Evolutionary conservation across 768 basidiomycete species (phyloP).

Genomic region (Mycena vulgaris): DNA sequence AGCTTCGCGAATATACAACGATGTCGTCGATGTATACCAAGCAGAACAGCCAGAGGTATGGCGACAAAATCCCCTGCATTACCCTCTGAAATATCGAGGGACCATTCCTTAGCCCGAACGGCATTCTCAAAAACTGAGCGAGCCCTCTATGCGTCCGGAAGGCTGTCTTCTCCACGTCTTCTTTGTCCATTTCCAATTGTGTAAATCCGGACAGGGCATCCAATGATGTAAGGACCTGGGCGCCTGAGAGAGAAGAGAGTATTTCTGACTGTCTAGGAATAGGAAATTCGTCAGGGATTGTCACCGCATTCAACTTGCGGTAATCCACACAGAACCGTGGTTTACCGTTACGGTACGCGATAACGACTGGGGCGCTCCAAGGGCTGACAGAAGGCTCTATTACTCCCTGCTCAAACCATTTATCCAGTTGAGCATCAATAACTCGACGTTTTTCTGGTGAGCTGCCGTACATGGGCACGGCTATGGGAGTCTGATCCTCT

Average conservation of each 20-base stretch:
- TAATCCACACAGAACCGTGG: no score
- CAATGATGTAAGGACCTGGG: conserved; percentile 43
- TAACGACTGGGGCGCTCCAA: not conserved
- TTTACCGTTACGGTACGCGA: not conserved
- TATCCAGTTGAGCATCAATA: not conserved
- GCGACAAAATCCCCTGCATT: not conserved
- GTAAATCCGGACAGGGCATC: conserved; percentile 52
- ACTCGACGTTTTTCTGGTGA: not conserved
- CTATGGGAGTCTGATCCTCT: not conserved
- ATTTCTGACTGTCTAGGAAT: conserved; percentile 43
- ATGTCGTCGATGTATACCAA: conserved; percentile 32
- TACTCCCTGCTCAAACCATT: not conserved
- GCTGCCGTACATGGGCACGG: conserved; percentile 16
- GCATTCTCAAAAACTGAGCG: conserved; percentile 50
- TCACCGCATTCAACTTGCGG: conserved; percentile 32
- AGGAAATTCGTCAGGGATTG: conserved; percentile 45
- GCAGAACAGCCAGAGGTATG: not conserved
- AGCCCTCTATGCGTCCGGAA: conserved; percentile 49
- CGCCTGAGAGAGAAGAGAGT: conserved; percentile 39
- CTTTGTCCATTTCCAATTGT: conserved; percentile 37
- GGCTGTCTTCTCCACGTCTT: conserved; percentile 44
- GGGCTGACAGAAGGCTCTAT: not conserved
- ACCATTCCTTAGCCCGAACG: conserved; percentile 40
- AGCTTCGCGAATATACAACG: conserved; percentile 22
- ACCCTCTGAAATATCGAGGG: not conserved